Evolutionary conservation across 2,329 filamentous ascomycete species (phyloP).

Genomic region (Sporothrix euskadiensis): DNA sequence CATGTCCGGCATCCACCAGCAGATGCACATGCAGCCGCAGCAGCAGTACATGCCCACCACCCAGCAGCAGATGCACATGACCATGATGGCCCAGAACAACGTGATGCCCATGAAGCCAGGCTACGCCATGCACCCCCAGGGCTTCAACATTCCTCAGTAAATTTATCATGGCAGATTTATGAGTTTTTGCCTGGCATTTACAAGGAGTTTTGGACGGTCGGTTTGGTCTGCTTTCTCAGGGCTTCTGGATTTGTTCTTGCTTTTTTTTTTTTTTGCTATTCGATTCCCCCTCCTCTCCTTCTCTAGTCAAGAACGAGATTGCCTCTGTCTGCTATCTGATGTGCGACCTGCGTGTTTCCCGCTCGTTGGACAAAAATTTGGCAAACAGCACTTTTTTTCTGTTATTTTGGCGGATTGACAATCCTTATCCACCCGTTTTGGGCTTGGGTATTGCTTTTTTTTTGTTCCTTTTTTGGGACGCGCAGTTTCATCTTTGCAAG

Average conservation of each 20-base stretch:
- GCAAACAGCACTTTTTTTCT: not conserved
- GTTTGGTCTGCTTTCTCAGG: not conserved
- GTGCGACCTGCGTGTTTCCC: not conserved
- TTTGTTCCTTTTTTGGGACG: not conserved
- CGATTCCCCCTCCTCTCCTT: conserved; percentile 1
- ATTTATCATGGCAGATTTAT: not conserved
- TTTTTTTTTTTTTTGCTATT: not conserved
- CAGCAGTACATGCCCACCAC: not conserved
- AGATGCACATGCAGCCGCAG: not conserved
- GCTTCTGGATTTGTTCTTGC: not conserved
- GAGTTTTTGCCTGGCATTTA: not conserved
- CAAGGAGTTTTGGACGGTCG: not conserved
- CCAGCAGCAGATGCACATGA: not conserved
- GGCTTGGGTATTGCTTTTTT: not conserved
- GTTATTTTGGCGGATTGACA: not conserved
- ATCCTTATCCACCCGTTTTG: not conserved
- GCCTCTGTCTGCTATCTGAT: not conserved
- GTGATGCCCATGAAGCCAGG: not conserved
- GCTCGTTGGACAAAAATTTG: not conserved
- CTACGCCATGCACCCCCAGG: not conserved
- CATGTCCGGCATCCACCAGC: not conserved
- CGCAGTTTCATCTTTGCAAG: not conserved
- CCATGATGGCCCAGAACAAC: not conserved
- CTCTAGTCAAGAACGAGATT: not conserved
- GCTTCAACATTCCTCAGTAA: not conserved